Conservation (phyloP, 257 asterid genomes). For the Vinca minor region DNA sequence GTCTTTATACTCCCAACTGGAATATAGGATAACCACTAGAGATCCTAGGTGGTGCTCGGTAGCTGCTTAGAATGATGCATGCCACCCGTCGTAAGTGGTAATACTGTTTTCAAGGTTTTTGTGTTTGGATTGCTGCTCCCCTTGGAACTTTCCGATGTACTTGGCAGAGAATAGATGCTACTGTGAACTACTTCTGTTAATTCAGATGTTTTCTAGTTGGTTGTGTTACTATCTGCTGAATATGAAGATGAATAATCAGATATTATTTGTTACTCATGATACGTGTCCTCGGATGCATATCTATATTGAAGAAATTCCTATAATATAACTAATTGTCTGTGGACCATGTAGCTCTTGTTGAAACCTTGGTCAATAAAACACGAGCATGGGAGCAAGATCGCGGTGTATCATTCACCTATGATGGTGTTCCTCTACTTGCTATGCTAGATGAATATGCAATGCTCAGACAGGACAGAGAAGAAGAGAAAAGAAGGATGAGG, state of each 20-base stretch:
- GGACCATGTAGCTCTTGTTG: constrained; percentile 73
- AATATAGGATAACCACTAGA: no score
- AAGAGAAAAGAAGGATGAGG: constrained; percentile 95
- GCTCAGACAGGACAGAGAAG: constrained; percentile 96
- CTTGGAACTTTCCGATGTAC: no score
- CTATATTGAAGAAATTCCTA: not conserved
- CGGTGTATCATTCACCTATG: constrained; percentile 66
- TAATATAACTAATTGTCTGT: not conserved
- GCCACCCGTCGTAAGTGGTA: no score
- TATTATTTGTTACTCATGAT: not conserved
- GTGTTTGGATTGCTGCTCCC: no score
- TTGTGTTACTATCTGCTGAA: not conserved
- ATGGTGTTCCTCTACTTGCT: constrained; percentile 95
- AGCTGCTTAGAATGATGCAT: not conserved
- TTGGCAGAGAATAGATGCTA: not conserved
- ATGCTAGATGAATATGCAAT: constrained; percentile 92
- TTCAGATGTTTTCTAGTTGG: not conserved
- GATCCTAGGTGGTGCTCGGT: no score
- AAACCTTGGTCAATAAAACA: constrained; percentile 69
- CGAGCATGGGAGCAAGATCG: constrained; percentile 93
- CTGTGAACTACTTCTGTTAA: not conserved
- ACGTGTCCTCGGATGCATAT: not conserved
- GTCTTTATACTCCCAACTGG: not conserved
- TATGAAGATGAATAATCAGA: not conserved
- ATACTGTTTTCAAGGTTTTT: no score